Evolutionary conservation across 2,329 filamentous ascomycete species (phyloP).

Genomic region (Diaporthe citri): DNA sequence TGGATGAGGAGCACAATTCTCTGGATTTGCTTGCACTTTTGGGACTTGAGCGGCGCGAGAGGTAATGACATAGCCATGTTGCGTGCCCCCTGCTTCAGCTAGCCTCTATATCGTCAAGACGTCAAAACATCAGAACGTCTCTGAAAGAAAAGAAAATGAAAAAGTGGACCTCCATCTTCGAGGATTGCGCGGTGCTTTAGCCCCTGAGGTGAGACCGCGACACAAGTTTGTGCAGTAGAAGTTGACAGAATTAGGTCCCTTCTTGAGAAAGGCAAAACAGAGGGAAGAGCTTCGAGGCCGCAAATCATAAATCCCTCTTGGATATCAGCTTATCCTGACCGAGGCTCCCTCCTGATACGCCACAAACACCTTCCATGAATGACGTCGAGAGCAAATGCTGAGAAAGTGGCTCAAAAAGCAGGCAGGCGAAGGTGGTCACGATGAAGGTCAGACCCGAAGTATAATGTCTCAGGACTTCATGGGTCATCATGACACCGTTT

Average conservation of each 20-base stretch:
- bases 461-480: background rate
- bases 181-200: background rate
- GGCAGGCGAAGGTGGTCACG: background rate
- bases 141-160: background rate
- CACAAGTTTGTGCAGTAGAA: slow-evolving; percentile 17
- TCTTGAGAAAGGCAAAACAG: background rate
- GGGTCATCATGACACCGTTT: background rate
- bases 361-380: slow-evolving; percentile 36
- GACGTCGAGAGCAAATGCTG: slow-evolving; percentile 15
- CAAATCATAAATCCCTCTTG: slow-evolving; percentile 35
- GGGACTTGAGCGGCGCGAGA: slow-evolving; percentile 53
- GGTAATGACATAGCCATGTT: slow-evolving; percentile 6
- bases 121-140: background rate
- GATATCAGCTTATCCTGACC: slow-evolving; percentile 34
- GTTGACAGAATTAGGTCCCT: slow-evolving; percentile 16
- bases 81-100: slow-evolving; percentile 6
- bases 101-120: slow-evolving; percentile 24
- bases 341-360: slow-evolving; percentile 37
- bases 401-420: slow-evolving; percentile 13
- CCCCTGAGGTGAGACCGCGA: slow-evolving; percentile 5
- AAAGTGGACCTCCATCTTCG: slow-evolving; percentile 3
- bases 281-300: background rate
- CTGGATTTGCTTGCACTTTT: slow-evolving; percentile 64
- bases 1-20: slow-evolving; percentile 68
- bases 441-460: background rate